These are phyloP conservation scores for Parachaetomium inaequale DNA, from an alignment of 495 filamentous ascomycete genomes.

Conservation along the genomic window DNA sequence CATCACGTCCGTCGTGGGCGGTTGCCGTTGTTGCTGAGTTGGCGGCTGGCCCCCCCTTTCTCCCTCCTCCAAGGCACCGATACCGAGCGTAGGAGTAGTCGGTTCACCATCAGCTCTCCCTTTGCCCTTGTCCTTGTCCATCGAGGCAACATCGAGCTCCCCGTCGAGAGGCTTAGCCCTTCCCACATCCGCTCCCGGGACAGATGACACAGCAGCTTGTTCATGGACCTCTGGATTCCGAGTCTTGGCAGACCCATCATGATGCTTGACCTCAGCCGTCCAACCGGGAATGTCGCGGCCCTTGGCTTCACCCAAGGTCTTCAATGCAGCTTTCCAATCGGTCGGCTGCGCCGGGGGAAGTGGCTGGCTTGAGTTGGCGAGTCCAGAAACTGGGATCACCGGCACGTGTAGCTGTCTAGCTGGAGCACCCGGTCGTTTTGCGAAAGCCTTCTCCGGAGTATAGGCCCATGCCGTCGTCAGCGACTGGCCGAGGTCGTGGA, in stretches of 20 bases:
- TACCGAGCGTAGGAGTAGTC: background rate
- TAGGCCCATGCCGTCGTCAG: constrained; percentile 3
- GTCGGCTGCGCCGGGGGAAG: background rate
- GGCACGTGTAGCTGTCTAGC: background rate
- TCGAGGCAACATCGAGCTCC: background rate
- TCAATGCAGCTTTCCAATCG: background rate
- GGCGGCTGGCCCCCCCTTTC: background rate
- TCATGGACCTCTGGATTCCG: background rate
- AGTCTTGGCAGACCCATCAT: background rate
- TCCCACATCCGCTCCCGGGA: background rate
- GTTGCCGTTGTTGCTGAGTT: background rate
- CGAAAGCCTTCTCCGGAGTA: background rate
- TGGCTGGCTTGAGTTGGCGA: background rate
- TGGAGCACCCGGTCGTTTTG: background rate
- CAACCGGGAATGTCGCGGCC: background rate
- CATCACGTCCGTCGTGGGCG: background rate
- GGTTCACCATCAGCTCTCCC: background rate
- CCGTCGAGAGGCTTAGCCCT: background rate
- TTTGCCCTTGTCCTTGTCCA: background rate
- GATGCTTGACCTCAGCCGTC: background rate
- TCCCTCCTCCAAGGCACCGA: background rate
- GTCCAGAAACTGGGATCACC: background rate
- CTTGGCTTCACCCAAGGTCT: background rate
- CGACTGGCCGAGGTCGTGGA: constrained; percentile 1
- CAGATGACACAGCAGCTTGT: background rate